Percentiles rank a stretch among this genome's conserved stretches.
Evolutionary conservation across 306 rosid genomes (phyloP).

Genomic region (Styphnolobium japonicum): DNA sequence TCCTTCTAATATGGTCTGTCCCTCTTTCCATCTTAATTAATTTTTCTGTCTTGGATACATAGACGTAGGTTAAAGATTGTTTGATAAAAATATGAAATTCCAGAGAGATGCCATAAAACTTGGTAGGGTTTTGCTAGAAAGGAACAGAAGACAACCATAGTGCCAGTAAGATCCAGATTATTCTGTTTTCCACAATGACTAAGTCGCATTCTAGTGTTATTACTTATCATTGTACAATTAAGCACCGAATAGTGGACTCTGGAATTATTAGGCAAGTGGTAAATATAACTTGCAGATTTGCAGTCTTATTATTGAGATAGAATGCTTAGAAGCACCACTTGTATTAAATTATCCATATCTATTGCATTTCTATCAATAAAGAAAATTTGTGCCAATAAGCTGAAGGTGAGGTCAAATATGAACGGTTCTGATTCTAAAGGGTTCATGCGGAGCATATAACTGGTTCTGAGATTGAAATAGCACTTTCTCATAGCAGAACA

Average conservation of each 20-base stretch:
- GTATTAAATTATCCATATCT: not conserved
- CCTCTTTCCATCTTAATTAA: slow-evolving; percentile 19
- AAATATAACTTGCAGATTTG: not conserved
- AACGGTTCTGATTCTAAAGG: no score
- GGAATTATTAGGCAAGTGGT: not conserved
- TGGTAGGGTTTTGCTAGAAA: no score
- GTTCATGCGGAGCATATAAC: no score
- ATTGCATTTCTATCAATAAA: not conserved
- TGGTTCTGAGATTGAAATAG: not conserved
- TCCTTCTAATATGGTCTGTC: slow-evolving; percentile 85
- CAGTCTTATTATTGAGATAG: not conserved
- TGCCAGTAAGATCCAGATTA: no score
- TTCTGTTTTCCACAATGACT: not conserved
- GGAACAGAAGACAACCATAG: no score
- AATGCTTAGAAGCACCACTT: not conserved
- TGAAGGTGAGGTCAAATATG: not conserved
- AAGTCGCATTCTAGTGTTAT: no score
- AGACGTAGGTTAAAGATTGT: no score
- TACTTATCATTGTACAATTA: no score
- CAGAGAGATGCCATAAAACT: no score
- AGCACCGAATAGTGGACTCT: no score
- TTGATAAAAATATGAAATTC: no score
- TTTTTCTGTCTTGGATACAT: not conserved
- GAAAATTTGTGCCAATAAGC: not conserved
- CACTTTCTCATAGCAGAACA: not conserved